Evolutionary conservation across 228 moss, liverwort and hornwort genomes (phyloP), one percentile per base, ranked within the genome.

Genomic region (Sphagnum fallax): DNA sequence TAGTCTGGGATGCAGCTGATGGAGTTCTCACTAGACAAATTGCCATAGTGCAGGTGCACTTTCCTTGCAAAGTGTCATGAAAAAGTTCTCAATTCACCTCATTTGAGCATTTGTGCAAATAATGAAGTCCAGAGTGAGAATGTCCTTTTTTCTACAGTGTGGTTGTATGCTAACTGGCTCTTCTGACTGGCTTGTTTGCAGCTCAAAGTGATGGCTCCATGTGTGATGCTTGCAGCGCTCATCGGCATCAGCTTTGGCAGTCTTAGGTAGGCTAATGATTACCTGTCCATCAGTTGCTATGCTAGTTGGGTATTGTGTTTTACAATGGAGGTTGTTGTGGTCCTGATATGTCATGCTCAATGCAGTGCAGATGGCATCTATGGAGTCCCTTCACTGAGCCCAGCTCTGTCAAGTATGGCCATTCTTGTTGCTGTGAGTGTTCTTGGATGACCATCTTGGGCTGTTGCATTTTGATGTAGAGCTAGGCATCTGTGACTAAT

Each of bases 181-280:
- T 49, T 67, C 66, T 48, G 8, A 67, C 66, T 48, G 32, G n/a
- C 32, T 67, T 32, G 14, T 47, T 11, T 77, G 63, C 88, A 98
- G 97, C 84, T 98, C 50, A 93, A 84, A 86, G 77, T 93, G 72
- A 98, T 98, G 97, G 88, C 97, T 81, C 97, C 97, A 72, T 98
- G 91, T 89, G 87, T 89, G 75, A 81, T 93, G 77, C 87, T 98
- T 81, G 91, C 93, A 78, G 87, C 90, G 71, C 88, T 92, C 13
- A 85, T 91, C 72, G 97, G 97, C 78, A 78, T 98, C 73, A 83
- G 91, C 53, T 98, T 93, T 78, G 98, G 98, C 77, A 84, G 79
- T 75, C 82, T 98, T 62, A 85, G 82, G 85, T 81, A 68, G 10
- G 77, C 63, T 32, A 1, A 32, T 32, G 47, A 10, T 15, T 60